Evolutionary conservation across 1,284 basidiomycete species (phyloP).

Genomic region (Crucibulum parvulum): DNA sequence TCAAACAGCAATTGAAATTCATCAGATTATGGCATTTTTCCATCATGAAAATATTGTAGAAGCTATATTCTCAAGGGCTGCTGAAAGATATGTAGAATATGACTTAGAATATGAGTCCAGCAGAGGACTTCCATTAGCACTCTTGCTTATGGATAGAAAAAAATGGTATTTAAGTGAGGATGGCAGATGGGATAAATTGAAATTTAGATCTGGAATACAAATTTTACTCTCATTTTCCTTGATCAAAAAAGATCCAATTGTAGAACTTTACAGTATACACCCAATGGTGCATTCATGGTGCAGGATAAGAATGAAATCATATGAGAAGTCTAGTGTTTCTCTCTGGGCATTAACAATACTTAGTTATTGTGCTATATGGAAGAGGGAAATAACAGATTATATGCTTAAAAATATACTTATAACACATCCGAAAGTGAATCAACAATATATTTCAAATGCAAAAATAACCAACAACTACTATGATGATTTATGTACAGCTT

Average conservation of each 20-base stretch:
- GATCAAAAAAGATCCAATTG: neutral
- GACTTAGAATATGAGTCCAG: neutral
- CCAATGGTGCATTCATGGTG: neutral
- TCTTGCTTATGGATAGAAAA: neutral
- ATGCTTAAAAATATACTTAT: neutral
- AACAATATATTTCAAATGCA: neutral
- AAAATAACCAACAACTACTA: neutral
- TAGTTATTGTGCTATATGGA: neutral
- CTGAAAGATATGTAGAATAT: neutral
- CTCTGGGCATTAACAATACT: neutral
- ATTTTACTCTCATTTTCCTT: slow-evolving; percentile 4
- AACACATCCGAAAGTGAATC: neutral
- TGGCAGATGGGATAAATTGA: neutral
- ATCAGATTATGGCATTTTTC: slow-evolving; percentile 3
- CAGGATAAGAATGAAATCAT: neutral
- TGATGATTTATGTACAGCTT: neutral
- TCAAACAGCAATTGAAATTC: neutral
- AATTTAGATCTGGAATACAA: slow-evolving; percentile 4
- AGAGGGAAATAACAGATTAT: neutral
- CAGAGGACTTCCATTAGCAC: neutral
- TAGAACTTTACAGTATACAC: neutral
- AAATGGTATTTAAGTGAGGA: neutral
- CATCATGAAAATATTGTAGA: slow-evolving; percentile 5
- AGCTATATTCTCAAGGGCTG: slow-evolving; percentile 1
- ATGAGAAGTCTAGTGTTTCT: neutral